Evolutionary conservation across 805 yeast species (phyloP), one percentile per base, ranked within the genome.

Genomic region (Brettanomyces bruxellensis): DNA sequence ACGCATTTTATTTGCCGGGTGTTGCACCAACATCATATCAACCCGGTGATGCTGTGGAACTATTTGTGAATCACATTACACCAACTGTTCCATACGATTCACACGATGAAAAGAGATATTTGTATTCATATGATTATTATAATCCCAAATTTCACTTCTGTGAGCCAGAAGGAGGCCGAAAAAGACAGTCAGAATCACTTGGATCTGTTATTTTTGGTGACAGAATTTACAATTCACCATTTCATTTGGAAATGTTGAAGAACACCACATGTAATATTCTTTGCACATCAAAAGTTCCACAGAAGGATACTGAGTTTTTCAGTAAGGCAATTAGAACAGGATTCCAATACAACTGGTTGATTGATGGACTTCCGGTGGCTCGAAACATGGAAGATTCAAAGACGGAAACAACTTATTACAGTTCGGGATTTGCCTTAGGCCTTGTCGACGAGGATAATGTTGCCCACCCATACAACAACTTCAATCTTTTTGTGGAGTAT

Each of bases 151-250:
- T 93, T 59, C 87, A 84, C 58, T 87, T 90, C 65, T 93, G 99
- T 66, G 61, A 64, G 48, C 98, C 98, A 1, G 63, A 67, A 47
- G 79, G 68, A 25, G 88, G 86, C 1, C 71, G 79, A 14, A 58
- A 66, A 55, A 83, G 83, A 56, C 95, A 88, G 62, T 79, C 86
- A 52, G 98, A 89, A 66, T 83, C 95, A 9, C 72, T 93, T 45
- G 99, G 99, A 7, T 83, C 97, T 2, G 83, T 93, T 53, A 75
- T 93, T 48, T 89, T 93, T 62, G 99, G 99, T 52, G 99, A 93
- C 66, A 75, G 99, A 61, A 89, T 93, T 52, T 89, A 86, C 71
- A 82, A 86, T 58, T 89, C 98, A 8, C 97, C 98, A 5, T 88
- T 86, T 58, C 78, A 82, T 44, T 68, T 93, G 51, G 72, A 77